phyloP scores from a whole-genome alignment of 2,329 filamentous ascomycete species.

The Penicillium sp. region DNA sequence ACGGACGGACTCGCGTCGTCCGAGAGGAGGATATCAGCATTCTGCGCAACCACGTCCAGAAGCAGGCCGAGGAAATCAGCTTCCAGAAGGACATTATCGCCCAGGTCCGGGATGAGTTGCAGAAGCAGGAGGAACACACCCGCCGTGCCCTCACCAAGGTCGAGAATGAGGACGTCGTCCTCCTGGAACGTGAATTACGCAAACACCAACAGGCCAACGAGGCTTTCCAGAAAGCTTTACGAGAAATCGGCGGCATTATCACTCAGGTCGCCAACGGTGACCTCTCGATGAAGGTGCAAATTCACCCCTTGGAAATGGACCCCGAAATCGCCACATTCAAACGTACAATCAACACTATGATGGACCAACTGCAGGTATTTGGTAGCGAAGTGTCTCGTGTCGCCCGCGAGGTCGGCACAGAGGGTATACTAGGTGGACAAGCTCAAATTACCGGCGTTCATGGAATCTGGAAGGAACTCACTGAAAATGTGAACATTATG shows the following conservation, averaged over 20 bases:
- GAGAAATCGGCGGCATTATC: constrained; percentile 96
- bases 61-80: constrained; percentile 89
- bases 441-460: constrained; percentile 91
- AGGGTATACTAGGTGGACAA: constrained; percentile 90
- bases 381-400: constrained; percentile 94
- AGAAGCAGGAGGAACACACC: constrained; percentile 82
- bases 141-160: constrained; percentile 79
- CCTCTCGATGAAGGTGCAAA: constrained; percentile 92
- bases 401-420: constrained; percentile 92
- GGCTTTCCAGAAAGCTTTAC: constrained; percentile 94
- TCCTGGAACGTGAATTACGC: constrained; percentile 87
- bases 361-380: constrained; percentile 96
- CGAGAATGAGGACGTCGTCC: constrained; percentile 83
- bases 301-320: constrained; percentile 96
- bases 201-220: constrained; percentile 98
- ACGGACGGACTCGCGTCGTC: constrained; percentile 53
- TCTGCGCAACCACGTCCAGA: constrained; percentile 85
- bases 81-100: constrained; percentile 83
- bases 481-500: constrained; percentile 85
- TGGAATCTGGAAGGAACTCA: constrained; percentile 97
- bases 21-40: constrained; percentile 82
- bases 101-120: constrained; percentile 80
- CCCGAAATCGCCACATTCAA: constrained; percentile 98
- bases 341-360: constrained; percentile 98
- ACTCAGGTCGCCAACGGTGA: constrained; percentile 95